Percentiles rank a stretch among this genome's conserved stretches.
Evolutionary conservation across 2,329 filamentous ascomycete species (phyloP).

Genomic region (Trematosphaeria pertusa): DNA sequence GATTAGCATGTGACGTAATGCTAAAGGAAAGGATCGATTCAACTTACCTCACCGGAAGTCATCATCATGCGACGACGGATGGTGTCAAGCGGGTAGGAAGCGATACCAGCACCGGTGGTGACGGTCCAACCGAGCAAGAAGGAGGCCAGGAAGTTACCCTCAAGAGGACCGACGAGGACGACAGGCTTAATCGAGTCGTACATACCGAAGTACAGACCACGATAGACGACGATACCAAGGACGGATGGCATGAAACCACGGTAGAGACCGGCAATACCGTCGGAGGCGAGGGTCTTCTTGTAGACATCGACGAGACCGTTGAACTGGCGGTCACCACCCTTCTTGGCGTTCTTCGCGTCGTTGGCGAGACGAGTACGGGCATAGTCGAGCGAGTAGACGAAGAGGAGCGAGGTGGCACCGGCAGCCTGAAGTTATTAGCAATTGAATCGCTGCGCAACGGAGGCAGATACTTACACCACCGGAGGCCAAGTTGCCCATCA

Average conservation of each 20-base stretch:
- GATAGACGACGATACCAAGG: conserved; percentile 99
- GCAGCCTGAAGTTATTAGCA: conserved; percentile 67
- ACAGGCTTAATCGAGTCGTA: conserved; percentile 99
- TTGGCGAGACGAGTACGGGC: conserved; percentile 99
- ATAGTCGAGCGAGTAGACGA: conserved; percentile 99
- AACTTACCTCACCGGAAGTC: conserved; percentile 77
- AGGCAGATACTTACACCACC: conserved; percentile 82
- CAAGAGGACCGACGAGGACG: conserved; percentile 85
- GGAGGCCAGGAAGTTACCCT: conserved; percentile 99
- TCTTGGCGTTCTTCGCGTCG: conserved; percentile 99
- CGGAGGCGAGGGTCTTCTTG: conserved; percentile 98
- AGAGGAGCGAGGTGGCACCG: conserved; percentile 99
- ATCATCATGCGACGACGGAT: conserved; percentile 99
- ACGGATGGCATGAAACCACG: conserved; percentile 99
- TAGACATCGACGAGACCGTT: conserved; percentile 99
- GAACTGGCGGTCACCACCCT: conserved; percentile 98
- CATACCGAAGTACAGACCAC: conserved; percentile 99
- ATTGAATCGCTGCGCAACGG: not conserved
- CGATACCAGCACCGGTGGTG: conserved; percentile 99
- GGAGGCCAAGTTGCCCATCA: conserved; percentile 99
- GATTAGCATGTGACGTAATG: conserved; percentile 22
- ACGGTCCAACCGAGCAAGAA: conserved; percentile 98
- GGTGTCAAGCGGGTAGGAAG: conserved; percentile 99
- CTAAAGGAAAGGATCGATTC: not conserved
- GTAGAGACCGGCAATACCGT: conserved; percentile 99